Evolutionary conservation across 805 yeast species (phyloP).

Genomic region (Wickerhamomyces alni): DNA sequence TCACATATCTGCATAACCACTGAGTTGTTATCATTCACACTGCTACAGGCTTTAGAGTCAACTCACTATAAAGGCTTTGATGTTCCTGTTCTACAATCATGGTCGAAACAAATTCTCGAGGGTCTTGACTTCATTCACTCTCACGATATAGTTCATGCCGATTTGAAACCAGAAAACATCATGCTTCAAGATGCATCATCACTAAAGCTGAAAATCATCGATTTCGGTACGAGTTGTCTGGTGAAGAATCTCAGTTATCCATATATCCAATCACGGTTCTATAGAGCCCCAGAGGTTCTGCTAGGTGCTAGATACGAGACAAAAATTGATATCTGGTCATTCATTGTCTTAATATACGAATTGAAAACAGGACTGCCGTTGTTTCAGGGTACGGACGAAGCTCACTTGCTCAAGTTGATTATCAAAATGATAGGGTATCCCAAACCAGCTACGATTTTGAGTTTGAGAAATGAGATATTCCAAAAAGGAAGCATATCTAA

Average conservation of each 20-base stretch:
- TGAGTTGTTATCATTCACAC: slow-evolving; percentile 61
- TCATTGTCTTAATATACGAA: slow-evolving; percentile 83
- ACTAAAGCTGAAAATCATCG: slow-evolving; percentile 61
- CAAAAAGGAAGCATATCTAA: slow-evolving; percentile 30
- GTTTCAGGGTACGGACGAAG: slow-evolving; percentile 80
- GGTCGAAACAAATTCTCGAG: slow-evolving; percentile 49
- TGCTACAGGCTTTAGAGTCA: slow-evolving; percentile 53
- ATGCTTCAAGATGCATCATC: slow-evolving; percentile 43
- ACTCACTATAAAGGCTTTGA: slow-evolving; percentile 45
- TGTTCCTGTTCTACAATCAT: slow-evolving; percentile 31
- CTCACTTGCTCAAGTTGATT: slow-evolving; percentile 67
- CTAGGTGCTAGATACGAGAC: slow-evolving; percentile 68
- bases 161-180: slow-evolving; percentile 80
- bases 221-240: slow-evolving; percentile 69
- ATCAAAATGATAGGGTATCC: slow-evolving; percentile 87
- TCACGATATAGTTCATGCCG: slow-evolving; percentile 67
- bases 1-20: slow-evolving; percentile 80
- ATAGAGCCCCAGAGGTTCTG: slow-evolving; percentile 74
- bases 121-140: slow-evolving; percentile 59
- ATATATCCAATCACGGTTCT: slow-evolving; percentile 77
- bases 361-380: slow-evolving; percentile 83
- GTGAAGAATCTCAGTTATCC: slow-evolving; percentile 65
- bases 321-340: slow-evolving; percentile 89
- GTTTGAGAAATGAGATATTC: slow-evolving; percentile 33
- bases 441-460: slow-evolving; percentile 31